Base-by-base conservation (phyloP, 2,329 filamentous ascomycete genomes). In the Stagonosporopsis cucurbitacearum region DNA sequence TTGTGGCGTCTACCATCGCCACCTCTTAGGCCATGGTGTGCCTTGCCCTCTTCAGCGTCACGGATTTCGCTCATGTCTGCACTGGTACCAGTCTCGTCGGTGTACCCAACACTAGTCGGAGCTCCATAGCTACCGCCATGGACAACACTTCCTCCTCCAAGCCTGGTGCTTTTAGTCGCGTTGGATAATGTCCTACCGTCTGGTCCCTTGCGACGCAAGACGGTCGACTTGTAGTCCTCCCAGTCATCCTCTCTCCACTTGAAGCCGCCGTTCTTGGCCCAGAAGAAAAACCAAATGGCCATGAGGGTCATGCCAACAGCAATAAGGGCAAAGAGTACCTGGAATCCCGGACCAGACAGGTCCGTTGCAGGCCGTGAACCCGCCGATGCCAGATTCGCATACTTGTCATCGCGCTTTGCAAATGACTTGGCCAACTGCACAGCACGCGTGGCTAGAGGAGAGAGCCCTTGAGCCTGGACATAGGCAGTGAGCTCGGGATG, bases 221-320 rank as follows among this genome's bases (percentile, higher is more conserved):
- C 95, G 0, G 94, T 97, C 1, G 90, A 89, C 75, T 98, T 98
- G 85, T 99, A 99, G 71, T 99, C 95, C 6, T 98, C 94, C 94
- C 95, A 99, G 77, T 99, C 95, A 32, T 86, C 82, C 60, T 96
- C 48, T 80, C 84, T 84, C 82, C 92, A 98, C 61, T 90, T 81
- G 80, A 98, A 97, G 13, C 95, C 95, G 59, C 95, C 95, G 67
- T 98, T 96, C 78, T 90, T 94, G 54, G 94, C 94, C 90, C 91
- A 96, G 66, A 77, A 96, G 84, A 99, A 98, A 84, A 99, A 97
- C 93, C 95, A 99, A 71, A 98, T 92, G 22, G 83, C 85, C 0
- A 82, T 84, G 3, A 90, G 56, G 22, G 95, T 89, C 71, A 98
- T 89, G 28, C 79, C 86, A 0, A 87, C 87, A 30, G 91, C 92